Percentiles rank a stretch among this genome's conserved stretches.
These are phyloP conservation scores for Phytophthora nicotianae DNA, from an alignment of 352 stramenopile genomes.

Conservation along the genomic window DNA sequence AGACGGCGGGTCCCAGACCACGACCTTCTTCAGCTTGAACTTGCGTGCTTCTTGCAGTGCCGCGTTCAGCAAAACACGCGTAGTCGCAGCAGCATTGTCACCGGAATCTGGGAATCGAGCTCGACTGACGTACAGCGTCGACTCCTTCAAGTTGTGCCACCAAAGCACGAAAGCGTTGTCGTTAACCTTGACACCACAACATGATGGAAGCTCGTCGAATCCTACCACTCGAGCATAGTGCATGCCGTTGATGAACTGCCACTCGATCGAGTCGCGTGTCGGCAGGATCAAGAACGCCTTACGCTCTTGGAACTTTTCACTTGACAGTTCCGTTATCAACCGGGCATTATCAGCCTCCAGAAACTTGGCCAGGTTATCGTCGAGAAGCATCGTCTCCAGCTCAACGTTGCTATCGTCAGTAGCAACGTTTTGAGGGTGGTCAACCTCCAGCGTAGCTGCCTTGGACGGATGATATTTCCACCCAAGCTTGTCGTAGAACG, in stretches of 20 bases:
- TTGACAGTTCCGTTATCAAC: conserved; percentile 36
- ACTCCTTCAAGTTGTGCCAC: conserved; percentile 49
- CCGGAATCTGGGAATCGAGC: conserved; percentile 38
- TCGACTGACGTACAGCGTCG: conserved; percentile 53
- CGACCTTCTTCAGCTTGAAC: conserved; percentile 41
- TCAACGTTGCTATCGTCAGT: conserved; percentile 5
- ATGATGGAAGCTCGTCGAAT: conserved; percentile 37
- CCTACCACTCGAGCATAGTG: conserved; percentile 43
- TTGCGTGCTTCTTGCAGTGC: conserved; percentile 39
- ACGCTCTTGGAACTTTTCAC: conserved; percentile 22
- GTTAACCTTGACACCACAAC: conserved; percentile 36
- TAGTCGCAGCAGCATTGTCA: conserved; percentile 17
- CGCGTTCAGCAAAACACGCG: conserved; percentile 27
- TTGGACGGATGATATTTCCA: conserved; percentile 51
- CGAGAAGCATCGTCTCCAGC: conserved; percentile 35
- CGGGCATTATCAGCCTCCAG: conserved; percentile 45
- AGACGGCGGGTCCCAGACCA: conserved; percentile 47
- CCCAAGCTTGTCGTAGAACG: conserved; percentile 56
- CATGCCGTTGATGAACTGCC: conserved; percentile 52
- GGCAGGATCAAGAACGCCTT: conserved; percentile 50
- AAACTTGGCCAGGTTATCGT: conserved; percentile 41
- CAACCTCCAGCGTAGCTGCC: conserved; percentile 36
- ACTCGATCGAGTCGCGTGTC: conserved; percentile 56
- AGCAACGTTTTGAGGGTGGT: conserved; percentile 19
- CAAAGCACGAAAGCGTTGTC: conserved; percentile 57